Evolutionary conservation across 2,329 filamentous ascomycete genomes (phyloP).

Genomic region (Venturia pyrina): DNA sequence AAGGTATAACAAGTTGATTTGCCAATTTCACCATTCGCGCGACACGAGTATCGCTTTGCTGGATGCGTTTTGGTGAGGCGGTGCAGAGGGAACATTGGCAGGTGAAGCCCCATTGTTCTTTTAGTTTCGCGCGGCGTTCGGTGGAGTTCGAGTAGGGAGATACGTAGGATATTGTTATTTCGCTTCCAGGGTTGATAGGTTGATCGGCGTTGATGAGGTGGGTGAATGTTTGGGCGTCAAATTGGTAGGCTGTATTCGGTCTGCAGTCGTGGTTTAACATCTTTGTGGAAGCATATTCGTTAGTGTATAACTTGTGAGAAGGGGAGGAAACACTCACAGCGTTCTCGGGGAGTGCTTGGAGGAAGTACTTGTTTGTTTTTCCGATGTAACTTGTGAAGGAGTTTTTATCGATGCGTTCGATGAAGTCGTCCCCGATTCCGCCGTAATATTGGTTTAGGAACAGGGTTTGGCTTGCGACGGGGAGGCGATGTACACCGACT

Average conservation of each 20-base stretch:
- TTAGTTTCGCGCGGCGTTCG: slow-evolving; percentile 22
- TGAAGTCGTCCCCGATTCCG: slow-evolving; percentile 2
- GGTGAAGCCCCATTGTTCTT: slow-evolving; percentile 29
- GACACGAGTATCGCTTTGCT: slow-evolving; percentile 27
- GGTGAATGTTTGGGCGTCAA: slow-evolving; percentile 25
- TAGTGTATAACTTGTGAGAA: background rate
- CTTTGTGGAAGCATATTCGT: background rate
- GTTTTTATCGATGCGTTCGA: slow-evolving; percentile 12
- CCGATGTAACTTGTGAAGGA: slow-evolving; percentile 7
- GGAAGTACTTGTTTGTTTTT: background rate
- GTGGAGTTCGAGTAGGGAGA: slow-evolving; percentile 23
- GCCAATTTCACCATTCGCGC: slow-evolving; percentile 23
- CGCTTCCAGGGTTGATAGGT: slow-evolving; percentile 30
- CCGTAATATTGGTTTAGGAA: slow-evolving; percentile 9
- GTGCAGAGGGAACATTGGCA: slow-evolving; percentile 30
- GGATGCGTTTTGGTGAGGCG: slow-evolving; percentile 18
- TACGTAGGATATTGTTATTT: slow-evolving; percentile 29
- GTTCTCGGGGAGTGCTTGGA: slow-evolving; percentile 8
- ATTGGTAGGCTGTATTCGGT: slow-evolving; percentile 30
- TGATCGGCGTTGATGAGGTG: slow-evolving; percentile 29
- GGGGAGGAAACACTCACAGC: background rate
- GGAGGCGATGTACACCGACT: slow-evolving; percentile 1
- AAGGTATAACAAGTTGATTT: slow-evolving; percentile 27
- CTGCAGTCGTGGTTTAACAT: slow-evolving; percentile 34
- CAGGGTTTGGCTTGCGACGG: background rate